Percentiles rank a stretch among this genome's conserved stretches.
These are phyloP conservation scores for Xylariaceae sp. DNA, from an alignment of 2,329 filamentous ascomycete species.

Conservation along the genomic window DNA sequence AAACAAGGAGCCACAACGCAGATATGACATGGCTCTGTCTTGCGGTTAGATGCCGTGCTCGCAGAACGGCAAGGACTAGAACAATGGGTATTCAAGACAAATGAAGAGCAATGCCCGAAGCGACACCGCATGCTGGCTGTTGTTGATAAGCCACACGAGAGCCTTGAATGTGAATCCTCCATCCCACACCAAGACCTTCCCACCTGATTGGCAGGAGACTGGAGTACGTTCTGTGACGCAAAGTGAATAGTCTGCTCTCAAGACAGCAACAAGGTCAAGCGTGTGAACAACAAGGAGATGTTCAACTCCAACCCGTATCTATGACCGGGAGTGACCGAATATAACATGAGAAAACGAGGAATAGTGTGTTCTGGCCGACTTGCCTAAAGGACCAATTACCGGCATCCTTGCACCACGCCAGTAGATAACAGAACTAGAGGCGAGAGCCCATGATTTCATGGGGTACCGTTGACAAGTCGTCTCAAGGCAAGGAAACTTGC, in stretches of 20 bases:
- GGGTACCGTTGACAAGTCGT: not conserved
- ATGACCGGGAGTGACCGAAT: constrained; percentile 4
- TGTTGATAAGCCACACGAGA: not conserved
- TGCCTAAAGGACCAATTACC: not conserved
- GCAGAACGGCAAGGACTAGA: not conserved
- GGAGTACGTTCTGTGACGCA: not conserved
- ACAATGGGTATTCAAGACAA: not conserved
- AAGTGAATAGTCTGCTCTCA: not conserved
- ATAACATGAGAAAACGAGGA: not conserved
- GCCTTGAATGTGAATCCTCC: not conserved
- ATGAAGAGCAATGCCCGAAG: not conserved
- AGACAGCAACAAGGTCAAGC: not conserved
- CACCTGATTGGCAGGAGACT: not conserved
- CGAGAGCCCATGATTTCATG: not conserved
- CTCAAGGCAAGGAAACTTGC: not conserved
- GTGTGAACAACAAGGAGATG: not conserved
- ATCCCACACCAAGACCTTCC: not conserved
- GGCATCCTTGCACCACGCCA: not conserved
- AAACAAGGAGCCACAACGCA: not conserved
- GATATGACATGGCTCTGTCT: not conserved
- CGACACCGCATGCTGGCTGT: not conserved
- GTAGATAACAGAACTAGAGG: not conserved
- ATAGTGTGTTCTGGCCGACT: not conserved
- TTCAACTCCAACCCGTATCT: not conserved
- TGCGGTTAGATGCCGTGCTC: constrained; percentile 1